A percentile compares a stretch with the other conserved stretches of the same genome.
Conservation (phyloP, 371 early-diverging fungal species). For the Circinella umbellata region DNA sequence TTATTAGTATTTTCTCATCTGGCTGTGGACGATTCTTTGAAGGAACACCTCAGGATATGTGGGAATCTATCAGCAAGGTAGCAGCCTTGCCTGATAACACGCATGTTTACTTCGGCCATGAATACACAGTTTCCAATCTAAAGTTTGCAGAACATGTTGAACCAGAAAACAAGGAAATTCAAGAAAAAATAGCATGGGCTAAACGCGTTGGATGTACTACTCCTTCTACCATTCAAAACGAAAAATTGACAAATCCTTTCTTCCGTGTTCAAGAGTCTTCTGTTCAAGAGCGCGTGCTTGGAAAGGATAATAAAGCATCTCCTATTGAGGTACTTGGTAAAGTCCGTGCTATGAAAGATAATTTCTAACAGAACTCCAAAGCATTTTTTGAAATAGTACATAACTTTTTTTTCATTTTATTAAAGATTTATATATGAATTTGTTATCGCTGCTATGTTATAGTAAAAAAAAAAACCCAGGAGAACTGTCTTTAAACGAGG, state of each 20-base stretch:
- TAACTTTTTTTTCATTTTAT: no score
- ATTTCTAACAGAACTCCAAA: conserved; percentile 19
- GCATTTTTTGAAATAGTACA: no score
- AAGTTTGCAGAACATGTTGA: conserved; percentile 49
- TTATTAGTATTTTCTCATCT: conserved; percentile 40
- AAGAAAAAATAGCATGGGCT: conserved; percentile 63
- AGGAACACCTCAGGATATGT: conserved; percentile 87
- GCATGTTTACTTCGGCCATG: conserved; percentile 91
- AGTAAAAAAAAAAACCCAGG: no score
- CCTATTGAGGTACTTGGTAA: conserved; percentile 37
- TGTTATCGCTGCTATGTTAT: no score
- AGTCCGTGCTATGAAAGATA: conserved; percentile 51
- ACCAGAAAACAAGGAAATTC: conserved; percentile 42
- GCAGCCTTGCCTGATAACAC: conserved; percentile 83
- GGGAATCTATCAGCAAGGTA: conserved; percentile 67
- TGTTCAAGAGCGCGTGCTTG: conserved; percentile 23
- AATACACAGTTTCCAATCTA: conserved; percentile 78
- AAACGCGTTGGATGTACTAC: conserved; percentile 61
- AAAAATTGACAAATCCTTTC: conserved; percentile 86
- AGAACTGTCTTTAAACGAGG: no score
- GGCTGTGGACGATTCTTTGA: conserved; percentile 96
- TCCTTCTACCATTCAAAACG: conserved; percentile 85
- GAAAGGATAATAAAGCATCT: conserved; percentile 11
- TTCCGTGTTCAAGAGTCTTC: conserved; percentile 64
- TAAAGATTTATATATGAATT: no score